These are phyloP conservation scores for Polygonum aviculare DNA, from an alignment of 148 eudicot species.

Conservation along the genomic window DNA sequence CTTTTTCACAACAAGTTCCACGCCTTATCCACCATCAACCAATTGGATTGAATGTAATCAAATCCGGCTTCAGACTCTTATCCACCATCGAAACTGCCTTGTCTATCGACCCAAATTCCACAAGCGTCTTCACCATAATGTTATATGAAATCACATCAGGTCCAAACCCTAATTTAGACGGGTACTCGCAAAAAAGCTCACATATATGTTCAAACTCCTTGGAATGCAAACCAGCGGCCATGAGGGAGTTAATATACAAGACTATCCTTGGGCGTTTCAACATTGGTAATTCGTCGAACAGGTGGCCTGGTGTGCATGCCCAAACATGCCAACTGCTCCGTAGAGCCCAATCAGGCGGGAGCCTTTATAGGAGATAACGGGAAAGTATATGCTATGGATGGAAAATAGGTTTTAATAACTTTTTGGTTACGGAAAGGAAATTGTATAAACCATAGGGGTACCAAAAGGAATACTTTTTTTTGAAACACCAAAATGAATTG, in stretches of 20 bases:
- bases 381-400: no score
- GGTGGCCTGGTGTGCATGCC: no score
- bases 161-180: conserved; percentile 24
- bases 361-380: no score
- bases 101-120: conserved; percentile 31
- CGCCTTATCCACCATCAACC: no score
- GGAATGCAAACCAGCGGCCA: conserved; percentile 44
- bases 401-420: no score
- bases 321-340: no score
- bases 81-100: conserved; percentile 12
- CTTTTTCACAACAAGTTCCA: no score
- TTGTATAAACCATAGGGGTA: no score
- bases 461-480: no score
- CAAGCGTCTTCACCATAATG: conserved; percentile 28
- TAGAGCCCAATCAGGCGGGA: no score
- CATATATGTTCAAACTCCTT: conserved; percentile 31
- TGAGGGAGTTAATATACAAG: conserved; percentile 50
- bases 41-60: conserved; percentile 22
- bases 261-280: conserved; percentile 32
- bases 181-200: conserved; percentile 33
- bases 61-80: conserved; percentile 21
- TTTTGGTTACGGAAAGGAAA: no score
- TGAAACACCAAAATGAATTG: no score
- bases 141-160: conserved; percentile 51
- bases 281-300: conserved; percentile 69